phyloP scores from a whole-genome alignment of 2,329 filamentous ascomycete species.

The Rhinocladiella mackenziei region DNA sequence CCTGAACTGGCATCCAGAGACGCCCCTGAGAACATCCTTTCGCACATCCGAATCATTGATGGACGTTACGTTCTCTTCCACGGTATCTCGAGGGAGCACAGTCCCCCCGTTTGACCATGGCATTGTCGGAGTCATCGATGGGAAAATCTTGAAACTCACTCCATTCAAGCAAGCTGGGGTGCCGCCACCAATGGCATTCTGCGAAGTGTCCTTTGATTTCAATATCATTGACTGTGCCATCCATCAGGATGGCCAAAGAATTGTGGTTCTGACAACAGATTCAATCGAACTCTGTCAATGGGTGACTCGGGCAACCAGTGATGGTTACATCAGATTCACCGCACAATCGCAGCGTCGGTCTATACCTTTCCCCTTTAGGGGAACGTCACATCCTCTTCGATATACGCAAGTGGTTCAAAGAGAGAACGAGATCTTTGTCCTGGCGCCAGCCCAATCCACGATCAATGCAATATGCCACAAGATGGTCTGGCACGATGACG shows the following conservation, averaged over 20 bases:
- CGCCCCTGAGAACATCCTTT: conserved; percentile 64
- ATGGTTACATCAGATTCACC: conserved; percentile 47
- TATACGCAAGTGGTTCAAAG: conserved; percentile 47
- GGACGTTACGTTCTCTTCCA: conserved; percentile 18
- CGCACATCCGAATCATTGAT: conserved; percentile 39
- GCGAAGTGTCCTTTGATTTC: conserved; percentile 61
- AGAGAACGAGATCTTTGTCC: conserved; percentile 42
- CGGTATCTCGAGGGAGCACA: conserved; percentile 59
- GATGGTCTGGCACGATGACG: conserved; percentile 6
- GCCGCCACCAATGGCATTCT: conserved; percentile 87
- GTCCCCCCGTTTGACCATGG: conserved; percentile 71
- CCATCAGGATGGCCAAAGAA: conserved; percentile 57
- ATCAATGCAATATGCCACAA: conserved; percentile 33
- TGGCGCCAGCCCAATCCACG: conserved; percentile 34
- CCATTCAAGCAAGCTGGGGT: conserved; percentile 79
- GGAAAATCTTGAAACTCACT: conserved; percentile 74
- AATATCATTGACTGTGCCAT: conserved; percentile 73
- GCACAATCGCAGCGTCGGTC: conserved; percentile 39
- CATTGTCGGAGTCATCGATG: conserved; percentile 78
- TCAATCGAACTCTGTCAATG: conserved; percentile 68
- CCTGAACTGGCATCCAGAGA: conserved; percentile 77
- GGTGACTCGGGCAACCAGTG: conserved; percentile 47
- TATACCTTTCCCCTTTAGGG: conserved; percentile 4
- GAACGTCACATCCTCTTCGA: neutral
- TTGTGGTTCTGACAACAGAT: conserved; percentile 68